Base-by-base conservation (phyloP, 768 basidiomycete genomes). In the Auriscalpium vulgare region DNA sequence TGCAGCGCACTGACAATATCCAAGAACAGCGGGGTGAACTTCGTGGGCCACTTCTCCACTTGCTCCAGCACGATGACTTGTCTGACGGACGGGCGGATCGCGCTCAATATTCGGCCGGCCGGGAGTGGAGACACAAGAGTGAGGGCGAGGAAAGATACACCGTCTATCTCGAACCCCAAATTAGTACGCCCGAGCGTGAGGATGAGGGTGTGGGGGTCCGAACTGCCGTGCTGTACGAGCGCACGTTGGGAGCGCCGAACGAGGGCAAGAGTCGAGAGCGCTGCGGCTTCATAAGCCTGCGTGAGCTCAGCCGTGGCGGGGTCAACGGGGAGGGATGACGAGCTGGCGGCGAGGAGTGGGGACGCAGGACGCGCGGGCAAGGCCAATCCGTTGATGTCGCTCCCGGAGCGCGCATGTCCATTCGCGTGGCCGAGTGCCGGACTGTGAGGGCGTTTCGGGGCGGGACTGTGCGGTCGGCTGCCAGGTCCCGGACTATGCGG, bases 21-120 rank as follows among this genome's bases (percentile, higher is more conserved):
- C 51, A 97, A 79, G 69, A 88, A 95, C 4, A 95, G 71, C 0
- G 91, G 88, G 1, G 88, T 85, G 88, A 89, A 95, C 69, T 90
- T 90, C 40, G 83, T 84, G n/a, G 79, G 77, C 80, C 87, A 90
- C 60, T 73, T 76, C 63, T 78, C 77, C 8, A 88, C 73, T 67
- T 94, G 91, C 66, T 95, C 94, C 10, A 95, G 78, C 16, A 95
- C 85, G 56, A 95, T 73, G 53, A 95, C 79, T 19, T 81, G 83
- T 14, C 77, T 78, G 34, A 78, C 80, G 2, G 84, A 82, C 1
- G 72, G 58, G 10, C 91, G 85, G 37, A 95, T 78, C 37, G 74
- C 75, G 40, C 67, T 69, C 47, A 84, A 70, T 37, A 95, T 72
- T 35, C 74, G 75, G 44, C 79, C 75, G 3, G 79, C 65, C 6